Conservation (phyloP, 306 rosid genomes). For the Rubus parviflorus region DNA sequence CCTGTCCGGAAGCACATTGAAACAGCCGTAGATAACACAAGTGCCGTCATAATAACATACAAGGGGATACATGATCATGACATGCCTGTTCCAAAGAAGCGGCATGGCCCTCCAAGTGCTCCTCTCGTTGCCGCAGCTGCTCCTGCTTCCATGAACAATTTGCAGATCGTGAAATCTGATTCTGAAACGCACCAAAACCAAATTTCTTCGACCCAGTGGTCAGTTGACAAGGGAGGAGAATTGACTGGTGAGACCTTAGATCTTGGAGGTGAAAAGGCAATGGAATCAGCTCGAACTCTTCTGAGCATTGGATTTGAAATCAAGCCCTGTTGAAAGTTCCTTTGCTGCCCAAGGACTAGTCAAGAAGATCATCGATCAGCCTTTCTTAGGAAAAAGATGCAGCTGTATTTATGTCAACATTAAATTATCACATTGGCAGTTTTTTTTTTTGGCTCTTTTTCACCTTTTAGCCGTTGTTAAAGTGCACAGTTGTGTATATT, state of each 20-base stretch:
- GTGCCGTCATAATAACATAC: constrained; percentile 75
- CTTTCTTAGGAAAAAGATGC: constrained; percentile 28
- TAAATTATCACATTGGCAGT: constrained; percentile 45
- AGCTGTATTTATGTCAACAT: constrained; percentile 39
- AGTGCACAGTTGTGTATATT: constrained; percentile 59
- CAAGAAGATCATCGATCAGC: neutral
- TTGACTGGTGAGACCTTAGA: constrained; percentile 90
- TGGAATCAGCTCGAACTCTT: constrained; percentile 95
- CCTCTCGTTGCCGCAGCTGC: constrained; percentile 82
- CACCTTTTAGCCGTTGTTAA: constrained; percentile 27
- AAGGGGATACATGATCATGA: constrained; percentile 95
- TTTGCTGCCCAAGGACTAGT: constrained; percentile 17
- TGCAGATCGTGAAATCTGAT: constrained; percentile 45
- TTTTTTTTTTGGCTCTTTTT: constrained; percentile 6
- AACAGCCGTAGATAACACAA: constrained; percentile 65
- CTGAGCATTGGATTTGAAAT: constrained; percentile 98
- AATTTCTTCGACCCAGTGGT: constrained; percentile 62
- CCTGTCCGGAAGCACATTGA: constrained; percentile 96
- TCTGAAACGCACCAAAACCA: constrained; percentile 38
- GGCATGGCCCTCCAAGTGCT: constrained; percentile 83
- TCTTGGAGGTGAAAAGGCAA: constrained; percentile 96
- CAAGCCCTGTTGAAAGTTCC: constrained; percentile 74
- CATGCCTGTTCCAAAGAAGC: constrained; percentile 92
- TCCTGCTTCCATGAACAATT: constrained; percentile 66
- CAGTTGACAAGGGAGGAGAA: constrained; percentile 87